Base-by-base conservation (phyloP, 202 grass and related monocot species). In the Zizania palustris region DNA sequence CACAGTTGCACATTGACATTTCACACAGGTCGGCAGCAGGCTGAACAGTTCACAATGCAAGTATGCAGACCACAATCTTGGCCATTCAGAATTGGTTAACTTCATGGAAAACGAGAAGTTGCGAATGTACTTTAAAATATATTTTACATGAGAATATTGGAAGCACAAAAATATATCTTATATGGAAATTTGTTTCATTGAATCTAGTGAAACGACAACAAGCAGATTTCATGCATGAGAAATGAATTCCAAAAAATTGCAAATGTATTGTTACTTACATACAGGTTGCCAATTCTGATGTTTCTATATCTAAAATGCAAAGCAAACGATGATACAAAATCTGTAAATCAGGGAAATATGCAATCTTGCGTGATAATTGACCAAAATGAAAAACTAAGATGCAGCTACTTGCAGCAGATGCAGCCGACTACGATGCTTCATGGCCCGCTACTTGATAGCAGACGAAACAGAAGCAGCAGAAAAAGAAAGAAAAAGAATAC, bases 401-500 rank as follows among this genome's bases (percentile, higher is more conserved):
- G 48, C 11, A 66, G 62, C 53, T 62, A 15, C 10, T 57, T 69
- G 68, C 11, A 68, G 67, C 72, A 74, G 59, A 65, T 39, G 49
- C 39, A 50, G 56, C 19, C 65, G 69, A 57, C 28, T 46, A 14
- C 9, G 16, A 75, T 39, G 62, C 55, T 51, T 70, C 34, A 50
- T 49, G 54, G n/a, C 16, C 33, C 62, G 67, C 57, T 72, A 28
- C 45, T 63, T 79, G 16, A 33, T 28, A 45, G 64, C 12, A 58
- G 12, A 57, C 2, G 48, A 59, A 80, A 50, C 54, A 42, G 9
- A 88, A 71, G 67, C 48, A 51, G 78, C 45, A 65, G 13, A 8
- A 28, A 51, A 45, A 66, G 65, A 57, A 18, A 28, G 28, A 28
- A 28, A 9, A n/a, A 41, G 28, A 28, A 28, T 28, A 28, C 28